phyloP scores from a whole-genome alignment of 169 alveolate species.

The Theileria equi region DNA sequence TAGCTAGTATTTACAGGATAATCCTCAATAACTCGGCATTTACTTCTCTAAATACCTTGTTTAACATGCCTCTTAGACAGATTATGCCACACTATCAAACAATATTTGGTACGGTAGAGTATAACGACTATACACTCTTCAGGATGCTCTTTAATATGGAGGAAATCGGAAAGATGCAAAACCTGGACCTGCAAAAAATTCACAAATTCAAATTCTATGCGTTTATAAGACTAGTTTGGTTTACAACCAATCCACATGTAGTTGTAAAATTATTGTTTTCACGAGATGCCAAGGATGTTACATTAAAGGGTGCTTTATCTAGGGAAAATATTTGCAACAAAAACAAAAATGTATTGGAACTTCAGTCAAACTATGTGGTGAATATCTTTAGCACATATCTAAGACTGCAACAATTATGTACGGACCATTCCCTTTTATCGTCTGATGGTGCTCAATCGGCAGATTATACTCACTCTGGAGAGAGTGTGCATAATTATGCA shows the following conservation, averaged over 20 bases:
- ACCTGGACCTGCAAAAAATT: background rate
- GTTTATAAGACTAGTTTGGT: conserved; percentile 32
- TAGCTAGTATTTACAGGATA: no score
- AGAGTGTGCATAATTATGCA: no score
- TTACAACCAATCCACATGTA: conserved; percentile 37
- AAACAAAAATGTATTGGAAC: background rate
- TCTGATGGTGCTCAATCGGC: no score
- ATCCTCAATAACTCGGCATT: background rate
- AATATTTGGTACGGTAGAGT: conserved; percentile 22
- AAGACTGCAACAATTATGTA: background rate
- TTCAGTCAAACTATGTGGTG: background rate
- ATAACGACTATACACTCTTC: conserved; percentile 35
- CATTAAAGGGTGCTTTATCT: background rate
- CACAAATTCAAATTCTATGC: conserved; percentile 47
- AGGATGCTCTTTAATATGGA: conserved; percentile 12
- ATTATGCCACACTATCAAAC: background rate
- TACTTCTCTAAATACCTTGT: background rate
- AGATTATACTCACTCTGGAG: no score
- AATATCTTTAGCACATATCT: background rate
- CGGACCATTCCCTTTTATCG: background rate
- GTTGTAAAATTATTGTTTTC: no score
- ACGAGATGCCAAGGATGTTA: no score
- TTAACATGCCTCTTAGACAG: background rate
- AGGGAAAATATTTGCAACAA: background rate
- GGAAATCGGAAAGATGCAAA: background rate